Evolutionary conservation across 106 monocot genomes (phyloP), one percentile per base, ranked within the genome.

Genomic region (Gastrodia elata): DNA sequence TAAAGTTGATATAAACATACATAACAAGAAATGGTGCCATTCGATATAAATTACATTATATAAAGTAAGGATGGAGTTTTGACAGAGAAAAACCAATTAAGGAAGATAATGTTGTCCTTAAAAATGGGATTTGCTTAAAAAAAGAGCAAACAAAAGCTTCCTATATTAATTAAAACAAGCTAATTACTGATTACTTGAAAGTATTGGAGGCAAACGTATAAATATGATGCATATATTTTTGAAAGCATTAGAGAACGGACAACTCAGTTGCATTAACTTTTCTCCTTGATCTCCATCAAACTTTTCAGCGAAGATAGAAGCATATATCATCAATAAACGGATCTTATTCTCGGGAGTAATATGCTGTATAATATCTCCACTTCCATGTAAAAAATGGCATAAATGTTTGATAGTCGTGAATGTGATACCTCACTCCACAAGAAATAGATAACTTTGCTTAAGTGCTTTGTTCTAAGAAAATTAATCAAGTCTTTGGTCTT

Each of bases 401-500:
- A 67, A 9, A 5, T 6, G 16, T 37, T 36, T 36, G 37, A 18
- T 8, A 67, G 36, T 18, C 32, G 15, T 0, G 55, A 32, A 67
- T 67, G 37, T 36, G 15, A 16, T 27, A 37, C 4, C 20, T 20
- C 67, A 67, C 20, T 35, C 32, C 36, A 13, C 35, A 35, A 37
- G 4, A 67, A 35, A 15, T 15, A 67, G 20, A 18, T 18, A 16
- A 6, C 3, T 3, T 67, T 36, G 92, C 97, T 86, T n/a, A n/a
- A n/a, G n/a, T 84, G 88, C 27, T 88, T 86, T 65, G 80, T 84
- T 70, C 97, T 84, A 16, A 98, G 68, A 80, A 93, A 98, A 74
- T 86, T 88, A 41, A 93, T 98, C 68, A 98, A 40, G 74, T 98
- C 97, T 70, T 92, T 98, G 20, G 97, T 84, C 49, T n/a, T n/a